A percentile compares a stretch with the other conserved stretches of the same genome.
These are phyloP conservation scores for Lecanoromycetidae sp. DNA, from an alignment of 2,329 filamentous ascomycete species.

Conservation along the genomic window DNA sequence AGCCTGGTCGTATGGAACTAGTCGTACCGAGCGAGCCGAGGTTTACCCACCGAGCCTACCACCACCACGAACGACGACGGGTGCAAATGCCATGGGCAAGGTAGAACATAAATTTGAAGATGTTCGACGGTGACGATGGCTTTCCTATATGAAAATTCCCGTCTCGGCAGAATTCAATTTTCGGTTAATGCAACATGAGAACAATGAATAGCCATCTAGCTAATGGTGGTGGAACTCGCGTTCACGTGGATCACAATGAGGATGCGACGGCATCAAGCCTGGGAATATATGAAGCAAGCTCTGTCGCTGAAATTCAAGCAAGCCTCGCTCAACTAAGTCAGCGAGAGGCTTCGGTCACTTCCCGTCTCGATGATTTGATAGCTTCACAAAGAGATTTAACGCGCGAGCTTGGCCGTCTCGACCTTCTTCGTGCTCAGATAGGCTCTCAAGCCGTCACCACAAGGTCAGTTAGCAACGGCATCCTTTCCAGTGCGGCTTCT, in stretches of 20 bases:
- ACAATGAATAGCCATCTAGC: not conserved
- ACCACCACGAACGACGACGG: too few relatives aligned
- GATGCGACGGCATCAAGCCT: not conserved
- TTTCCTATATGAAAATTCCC: too few relatives aligned
- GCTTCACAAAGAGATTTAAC: conserved; percentile 76
- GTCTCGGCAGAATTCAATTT: too few relatives aligned
- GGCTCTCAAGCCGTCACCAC: conserved; percentile 77
- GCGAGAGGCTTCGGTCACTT: conserved; percentile 62
- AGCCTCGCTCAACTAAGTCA: conserved; percentile 62
- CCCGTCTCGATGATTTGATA: conserved; percentile 62
- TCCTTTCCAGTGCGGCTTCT: conserved; percentile 74
- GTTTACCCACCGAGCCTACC: too few relatives aligned
- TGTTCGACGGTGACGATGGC: too few relatives aligned
- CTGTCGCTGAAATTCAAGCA: conserved; percentile 65
- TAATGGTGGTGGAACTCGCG: not conserved
- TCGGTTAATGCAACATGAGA: not conserved
- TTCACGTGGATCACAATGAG: not conserved
- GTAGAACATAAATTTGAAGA: too few relatives aligned
- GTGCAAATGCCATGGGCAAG: too few relatives aligned
- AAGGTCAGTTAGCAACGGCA: conserved; percentile 72
- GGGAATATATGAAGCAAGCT: conserved; percentile 56
- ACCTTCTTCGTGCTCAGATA: conserved; percentile 76
- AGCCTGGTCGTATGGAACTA: too few relatives aligned
- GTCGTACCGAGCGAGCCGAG: too few relatives aligned
- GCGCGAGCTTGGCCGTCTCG: conserved; percentile 74